Evolutionary conservation across 2,329 filamentous ascomycete species (phyloP).

Genomic region (Akanthomyces dipterigenus): DNA sequence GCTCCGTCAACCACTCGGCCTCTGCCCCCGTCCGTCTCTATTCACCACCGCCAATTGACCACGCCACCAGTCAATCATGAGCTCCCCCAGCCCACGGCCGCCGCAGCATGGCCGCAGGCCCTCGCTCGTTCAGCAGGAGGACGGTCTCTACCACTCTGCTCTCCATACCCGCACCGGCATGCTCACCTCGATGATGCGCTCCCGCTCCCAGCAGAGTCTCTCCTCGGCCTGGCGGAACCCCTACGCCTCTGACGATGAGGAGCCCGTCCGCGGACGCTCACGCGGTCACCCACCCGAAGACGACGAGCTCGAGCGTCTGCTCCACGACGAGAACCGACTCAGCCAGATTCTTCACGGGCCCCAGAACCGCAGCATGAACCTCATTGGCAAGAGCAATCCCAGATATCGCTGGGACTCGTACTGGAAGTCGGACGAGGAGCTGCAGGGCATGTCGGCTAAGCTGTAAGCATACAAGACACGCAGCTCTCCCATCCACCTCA

Average conservation of each 20-base stretch:
- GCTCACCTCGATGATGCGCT: slow-evolving; percentile 32
- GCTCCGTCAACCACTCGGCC: background rate
- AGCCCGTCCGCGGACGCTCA: slow-evolving; percentile 12
- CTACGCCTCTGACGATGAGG: slow-evolving; percentile 17
- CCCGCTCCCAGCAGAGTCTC: slow-evolving; percentile 28
- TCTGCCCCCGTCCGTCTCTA: background rate
- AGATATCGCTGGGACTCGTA: slow-evolving; percentile 82
- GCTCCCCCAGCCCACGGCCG: slow-evolving; percentile 12
- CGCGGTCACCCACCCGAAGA: slow-evolving; percentile 26
- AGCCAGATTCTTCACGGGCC: slow-evolving; percentile 56
- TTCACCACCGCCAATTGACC: no score
- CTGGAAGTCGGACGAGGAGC: slow-evolving; percentile 72
- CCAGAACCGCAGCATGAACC: slow-evolving; percentile 71
- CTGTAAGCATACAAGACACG: slow-evolving; percentile 38
- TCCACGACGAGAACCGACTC: slow-evolving; percentile 51
- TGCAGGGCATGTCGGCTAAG: slow-evolving; percentile 64
- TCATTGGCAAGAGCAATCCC: slow-evolving; percentile 85
- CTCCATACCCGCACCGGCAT: slow-evolving; percentile 31
- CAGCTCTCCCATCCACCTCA: background rate
- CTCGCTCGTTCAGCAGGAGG: slow-evolving; percentile 27
- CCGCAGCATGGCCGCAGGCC: slow-evolving; percentile 21
- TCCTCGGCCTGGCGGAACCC: slow-evolving; percentile 20
- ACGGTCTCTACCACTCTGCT: slow-evolving; percentile 24
- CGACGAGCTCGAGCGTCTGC: slow-evolving; percentile 38
- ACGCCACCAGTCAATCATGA: background rate